Conservation (phyloP, 495 filamentous ascomycete species). For the Viridothelium virens region DNA sequence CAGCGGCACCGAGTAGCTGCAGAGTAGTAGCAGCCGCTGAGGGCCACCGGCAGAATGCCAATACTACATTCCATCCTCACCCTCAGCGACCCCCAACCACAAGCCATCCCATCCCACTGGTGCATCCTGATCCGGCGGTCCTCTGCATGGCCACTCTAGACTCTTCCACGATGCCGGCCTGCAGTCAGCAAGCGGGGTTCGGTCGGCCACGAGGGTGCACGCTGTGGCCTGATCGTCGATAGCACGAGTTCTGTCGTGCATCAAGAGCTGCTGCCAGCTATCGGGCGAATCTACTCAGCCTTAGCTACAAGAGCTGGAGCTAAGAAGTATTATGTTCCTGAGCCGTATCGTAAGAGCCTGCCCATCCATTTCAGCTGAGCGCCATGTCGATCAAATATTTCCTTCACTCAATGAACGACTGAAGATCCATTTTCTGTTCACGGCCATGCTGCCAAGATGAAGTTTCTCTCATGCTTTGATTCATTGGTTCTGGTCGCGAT, state of each 20-base stretch:
- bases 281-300: constrained; percentile 3
- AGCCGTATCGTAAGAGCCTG: not conserved
- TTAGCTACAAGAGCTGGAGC: not conserved
- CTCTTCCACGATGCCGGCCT: not conserved
- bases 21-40: not conserved
- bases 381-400: not conserved
- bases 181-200: constrained; percentile 1
- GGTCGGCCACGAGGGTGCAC: not conserved
- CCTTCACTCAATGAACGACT: not conserved
- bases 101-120: too few relatives aligned
- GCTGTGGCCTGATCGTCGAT: not conserved
- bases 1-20: too few relatives aligned
- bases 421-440: not conserved
- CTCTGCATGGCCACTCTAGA: not conserved
- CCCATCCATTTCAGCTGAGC: constrained; percentile 1
- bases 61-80: not conserved
- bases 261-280: not conserved
- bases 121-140: too few relatives aligned
- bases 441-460: not conserved
- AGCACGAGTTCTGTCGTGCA: constrained; percentile 1
- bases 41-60: not conserved
- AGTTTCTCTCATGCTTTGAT: not conserved
- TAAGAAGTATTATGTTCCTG: not conserved
- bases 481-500: not conserved
- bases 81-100: not conserved